These are phyloP conservation scores for Bruguiera parviflora DNA, from an alignment of 345 rosid genomes.

Conservation along the genomic window DNA sequence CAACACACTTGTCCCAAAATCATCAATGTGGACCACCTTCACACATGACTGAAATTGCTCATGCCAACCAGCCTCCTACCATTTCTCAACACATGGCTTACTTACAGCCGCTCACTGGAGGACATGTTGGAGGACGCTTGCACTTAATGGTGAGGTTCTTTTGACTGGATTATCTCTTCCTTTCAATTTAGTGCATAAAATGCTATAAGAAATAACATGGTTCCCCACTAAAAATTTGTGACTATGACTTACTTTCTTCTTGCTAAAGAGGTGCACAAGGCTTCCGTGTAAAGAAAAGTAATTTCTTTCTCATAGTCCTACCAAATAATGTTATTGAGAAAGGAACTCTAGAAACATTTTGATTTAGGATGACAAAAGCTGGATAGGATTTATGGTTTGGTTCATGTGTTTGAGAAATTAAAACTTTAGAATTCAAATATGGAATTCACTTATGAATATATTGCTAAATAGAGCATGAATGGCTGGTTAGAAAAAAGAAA, in stretches of 20 bases:
- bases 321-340: background rate
- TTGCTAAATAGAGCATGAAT: too few species aligned
- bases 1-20: constrained; percentile 59
- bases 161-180: background rate
- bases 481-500: too few species aligned
- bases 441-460: too few species aligned
- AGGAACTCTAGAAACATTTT: background rate
- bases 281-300: background rate
- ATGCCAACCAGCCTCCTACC: constrained; percentile 62
- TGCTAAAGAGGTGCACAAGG: background rate
- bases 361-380: too few species aligned
- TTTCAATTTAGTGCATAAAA: background rate
- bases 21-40: constrained; percentile 59
- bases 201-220: too few species aligned
- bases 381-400: too few species aligned
- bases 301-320: background rate
- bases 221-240: background rate
- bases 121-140: constrained; percentile 61
- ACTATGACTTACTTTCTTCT: background rate
- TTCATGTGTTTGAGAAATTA: too few species aligned
- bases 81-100: constrained; percentile 83
- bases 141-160: constrained; percentile 55
- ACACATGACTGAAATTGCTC: constrained; percentile 58
- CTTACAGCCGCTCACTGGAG: constrained; percentile 67
- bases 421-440: too few species aligned